Conservation (phyloP, 148 eudicot genomes). For the Silene conica region DNA sequence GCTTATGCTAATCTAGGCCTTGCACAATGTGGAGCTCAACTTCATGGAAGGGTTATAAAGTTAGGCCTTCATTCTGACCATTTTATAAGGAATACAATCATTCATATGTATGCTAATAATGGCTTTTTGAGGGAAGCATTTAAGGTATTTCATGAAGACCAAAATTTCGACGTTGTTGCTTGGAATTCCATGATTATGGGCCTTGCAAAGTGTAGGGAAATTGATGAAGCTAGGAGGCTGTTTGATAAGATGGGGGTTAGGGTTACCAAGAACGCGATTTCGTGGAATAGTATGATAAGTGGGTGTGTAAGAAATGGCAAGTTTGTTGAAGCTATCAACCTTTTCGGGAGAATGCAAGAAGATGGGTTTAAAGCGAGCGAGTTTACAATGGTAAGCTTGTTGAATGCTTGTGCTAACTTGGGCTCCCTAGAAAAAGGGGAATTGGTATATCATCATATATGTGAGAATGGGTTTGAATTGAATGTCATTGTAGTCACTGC, state of each 20-base stretch:
- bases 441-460: constrained; percentile 38
- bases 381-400: constrained; percentile 53
- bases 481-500: constrained; percentile 46
- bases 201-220: constrained; percentile 35
- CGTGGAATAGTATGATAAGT: constrained; percentile 62
- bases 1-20: constrained; percentile 46
- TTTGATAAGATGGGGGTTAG: constrained; percentile 43
- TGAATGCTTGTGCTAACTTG: constrained; percentile 49
- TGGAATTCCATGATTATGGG: constrained; percentile 69
- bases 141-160: constrained; percentile 32
- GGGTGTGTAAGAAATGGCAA: constrained; percentile 47
- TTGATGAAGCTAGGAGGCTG: constrained; percentile 36
- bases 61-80: constrained; percentile 34
- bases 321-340: constrained; percentile 36
- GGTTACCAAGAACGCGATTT: constrained; percentile 30
- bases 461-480: constrained; percentile 28
- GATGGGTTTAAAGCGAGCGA: constrained; percentile 35
- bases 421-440: constrained; percentile 50
- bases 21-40: constrained; percentile 41
- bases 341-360: constrained; percentile 38
- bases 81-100: constrained; percentile 40
- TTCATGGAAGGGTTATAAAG: constrained; percentile 47
- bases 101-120: constrained; percentile 44
- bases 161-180: constrained; percentile 37
- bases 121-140: constrained; percentile 45